Conservation (phyloP, 805 yeast genomes). For the Saccharomycopsis babjevae region DNA sequence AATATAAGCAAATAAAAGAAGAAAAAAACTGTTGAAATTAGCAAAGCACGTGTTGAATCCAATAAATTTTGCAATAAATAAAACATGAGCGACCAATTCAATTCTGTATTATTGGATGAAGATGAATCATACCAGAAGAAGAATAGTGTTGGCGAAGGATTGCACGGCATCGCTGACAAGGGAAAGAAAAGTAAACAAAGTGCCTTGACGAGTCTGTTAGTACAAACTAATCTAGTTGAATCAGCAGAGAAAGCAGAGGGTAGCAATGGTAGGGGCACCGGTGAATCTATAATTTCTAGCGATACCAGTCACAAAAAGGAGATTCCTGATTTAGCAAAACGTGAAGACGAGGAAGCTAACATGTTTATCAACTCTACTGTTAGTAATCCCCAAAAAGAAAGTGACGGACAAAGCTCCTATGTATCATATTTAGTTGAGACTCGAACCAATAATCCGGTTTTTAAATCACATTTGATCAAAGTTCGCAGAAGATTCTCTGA, state of each 20-base stretch:
- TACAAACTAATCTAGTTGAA: no score
- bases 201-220: no score
- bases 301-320: no score
- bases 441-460: conserved; percentile 49
- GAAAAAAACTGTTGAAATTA: no score
- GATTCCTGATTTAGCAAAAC: no score
- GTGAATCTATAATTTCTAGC: no score
- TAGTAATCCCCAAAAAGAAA: conserved; percentile 54
- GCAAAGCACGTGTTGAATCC: no score
- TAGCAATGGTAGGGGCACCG: no score
- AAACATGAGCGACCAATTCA: not conserved
- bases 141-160: not conserved
- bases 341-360: conserved; percentile 22
- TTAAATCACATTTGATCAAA: conserved; percentile 33
- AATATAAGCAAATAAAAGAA: no score
- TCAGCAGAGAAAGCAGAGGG: no score
- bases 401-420: conserved; percentile 67
- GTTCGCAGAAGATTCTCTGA: conserved; percentile 83
- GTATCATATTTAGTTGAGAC: conserved; percentile 64
- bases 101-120: not conserved
- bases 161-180: no score
- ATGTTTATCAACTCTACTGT: conserved; percentile 34
- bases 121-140: not conserved
- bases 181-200: no score
- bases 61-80: not conserved